Percentiles rank a stretch among this genome's conserved stretches.
Evolutionary conservation across 179 eudicot genomes (phyloP).

Genomic region (Vitellaria paradoxa): DNA sequence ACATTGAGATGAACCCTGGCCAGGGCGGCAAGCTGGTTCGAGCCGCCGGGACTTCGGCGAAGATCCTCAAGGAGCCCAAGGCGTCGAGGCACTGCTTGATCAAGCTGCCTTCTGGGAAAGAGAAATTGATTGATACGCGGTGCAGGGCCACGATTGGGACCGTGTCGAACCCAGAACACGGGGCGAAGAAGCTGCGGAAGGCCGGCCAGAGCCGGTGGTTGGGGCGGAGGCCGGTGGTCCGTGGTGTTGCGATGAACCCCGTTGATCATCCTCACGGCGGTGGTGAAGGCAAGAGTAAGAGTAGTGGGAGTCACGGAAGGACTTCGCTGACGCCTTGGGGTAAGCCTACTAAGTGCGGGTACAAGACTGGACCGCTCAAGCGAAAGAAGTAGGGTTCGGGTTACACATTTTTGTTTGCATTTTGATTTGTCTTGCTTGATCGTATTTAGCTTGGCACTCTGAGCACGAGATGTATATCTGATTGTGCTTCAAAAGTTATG

Average conservation of each 20-base stretch:
- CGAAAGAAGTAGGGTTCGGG: conserved; percentile 34
- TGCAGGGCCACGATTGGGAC: conserved; percentile 71
- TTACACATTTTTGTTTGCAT: background rate
- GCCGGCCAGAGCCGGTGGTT: conserved; percentile 82
- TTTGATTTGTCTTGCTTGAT: background rate
- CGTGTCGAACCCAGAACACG: conserved; percentile 58
- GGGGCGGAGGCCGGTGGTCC: conserved; percentile 63
- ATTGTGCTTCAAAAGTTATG: background rate
- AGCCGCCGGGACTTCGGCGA: conserved; percentile 73
- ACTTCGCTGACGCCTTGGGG: conserved; percentile 71
- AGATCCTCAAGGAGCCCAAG: conserved; percentile 68
- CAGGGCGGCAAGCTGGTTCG: conserved; percentile 76
- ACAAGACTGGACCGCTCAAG: conserved; percentile 68
- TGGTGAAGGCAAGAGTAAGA: conserved; percentile 80
- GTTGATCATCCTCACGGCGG: conserved; percentile 94
- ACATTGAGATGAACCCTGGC: conserved; percentile 72
- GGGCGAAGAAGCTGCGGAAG: conserved; percentile 57
- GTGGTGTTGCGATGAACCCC: conserved; percentile 92
- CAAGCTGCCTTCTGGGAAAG: conserved; percentile 56
- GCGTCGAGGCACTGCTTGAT: conserved; percentile 30
- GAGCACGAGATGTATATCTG: background rate
- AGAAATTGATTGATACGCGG: conserved; percentile 49
- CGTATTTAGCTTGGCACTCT: background rate
- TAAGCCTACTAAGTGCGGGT: conserved; percentile 76
- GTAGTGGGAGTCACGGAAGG: conserved; percentile 50